Conservation (phyloP, 2,329 filamentous ascomycete genomes). For the Aspergillus sojae region DNA sequence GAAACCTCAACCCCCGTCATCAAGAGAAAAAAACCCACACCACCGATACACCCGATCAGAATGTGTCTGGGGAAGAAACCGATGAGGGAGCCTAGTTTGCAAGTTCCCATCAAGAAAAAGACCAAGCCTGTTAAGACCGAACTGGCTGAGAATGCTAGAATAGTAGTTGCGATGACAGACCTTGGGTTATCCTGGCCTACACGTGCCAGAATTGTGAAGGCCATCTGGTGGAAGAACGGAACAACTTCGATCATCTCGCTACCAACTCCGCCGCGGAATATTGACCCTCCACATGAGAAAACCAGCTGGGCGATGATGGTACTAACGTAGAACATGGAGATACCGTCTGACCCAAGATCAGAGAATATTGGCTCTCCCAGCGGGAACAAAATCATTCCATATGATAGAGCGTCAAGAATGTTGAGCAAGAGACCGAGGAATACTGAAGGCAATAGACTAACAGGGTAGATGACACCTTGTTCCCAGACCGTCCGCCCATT, state of each 20-base stretch:
- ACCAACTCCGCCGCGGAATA: constrained; percentile 87
- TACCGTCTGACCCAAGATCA: constrained; percentile 84
- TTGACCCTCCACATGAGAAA: constrained; percentile 80
- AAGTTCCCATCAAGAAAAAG: constrained; percentile 87
- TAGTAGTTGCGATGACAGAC: constrained; percentile 90
- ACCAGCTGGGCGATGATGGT: constrained; percentile 91
- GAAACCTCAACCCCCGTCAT: constrained; percentile 93
- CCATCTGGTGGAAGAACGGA: constrained; percentile 99
- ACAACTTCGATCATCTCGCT: constrained; percentile 99
- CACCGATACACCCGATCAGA: constrained; percentile 93
- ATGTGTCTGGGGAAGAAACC: constrained; percentile 98
- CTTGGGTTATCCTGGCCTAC: constrained; percentile 81
- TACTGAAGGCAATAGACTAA: constrained; percentile 78
- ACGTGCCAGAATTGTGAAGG: constrained; percentile 75
- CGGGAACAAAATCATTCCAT: constrained; percentile 95
- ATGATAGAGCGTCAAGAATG: constrained; percentile 90
- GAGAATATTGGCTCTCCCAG: constrained; percentile 84
- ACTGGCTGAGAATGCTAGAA: constrained; percentile 86
- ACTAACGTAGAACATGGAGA: constrained; percentile 98
- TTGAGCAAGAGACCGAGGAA: constrained; percentile 88
- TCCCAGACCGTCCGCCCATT: constrained; percentile 67
- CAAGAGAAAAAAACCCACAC: constrained; percentile 92
- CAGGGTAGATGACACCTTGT: constrained; percentile 66
- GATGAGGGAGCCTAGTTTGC: constrained; percentile 86
- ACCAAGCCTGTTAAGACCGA: constrained; percentile 87